Evolutionary conservation across 2,329 filamentous ascomycete species (phyloP), one percentile per base, ranked within the genome.

Genomic region (Thelonectria discophora): DNA sequence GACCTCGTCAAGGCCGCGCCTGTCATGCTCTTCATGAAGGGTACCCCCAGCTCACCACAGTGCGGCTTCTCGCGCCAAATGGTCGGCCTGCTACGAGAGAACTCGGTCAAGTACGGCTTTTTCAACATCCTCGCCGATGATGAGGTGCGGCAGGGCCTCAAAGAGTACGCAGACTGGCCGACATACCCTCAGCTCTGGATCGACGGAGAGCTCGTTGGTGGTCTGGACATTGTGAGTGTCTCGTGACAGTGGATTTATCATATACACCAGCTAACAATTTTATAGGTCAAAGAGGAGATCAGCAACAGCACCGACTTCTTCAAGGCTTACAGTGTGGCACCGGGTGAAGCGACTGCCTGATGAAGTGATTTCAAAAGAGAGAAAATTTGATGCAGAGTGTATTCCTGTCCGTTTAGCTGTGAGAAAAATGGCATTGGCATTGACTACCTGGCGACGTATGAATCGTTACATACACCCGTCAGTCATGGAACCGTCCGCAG

Each of bases 11-110:
- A 94, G 81, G 95, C 95, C 5, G 94, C 95, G 32, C 93, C 94
- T 0, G 94, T 99, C 32, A 99, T 99, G 95, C 83, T 99, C 27
- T 99, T 99, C 79, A 97, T 97, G 93, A 97, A 97, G 81, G 94
- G 93, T n/a, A 96, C 92, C 3, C 93, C 93, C 0, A 92, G 89
- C 67, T 86, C 88, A 32, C 93, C 93, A 1, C 91, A 97, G 78
- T 97, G 94, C 73, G 93, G 95, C 2, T 99, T 99, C 80, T 97
- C 92, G 68, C 84, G 94, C 69, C 93, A 97, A 80, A 81, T 97
- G 46, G 95, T 99, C 45, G 88, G 83, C 24, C 86, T 99, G 48
- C 80, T 99, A 71, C 87, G 95, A 54, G 94, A 98, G 79, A 90
- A 93, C 74, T 90, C 90, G 51, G 91, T 99, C 63, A 93, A 97